Evolutionary conservation across 1,284 basidiomycete species (phyloP).

Genomic region (Fomitopsis palustris): DNA sequence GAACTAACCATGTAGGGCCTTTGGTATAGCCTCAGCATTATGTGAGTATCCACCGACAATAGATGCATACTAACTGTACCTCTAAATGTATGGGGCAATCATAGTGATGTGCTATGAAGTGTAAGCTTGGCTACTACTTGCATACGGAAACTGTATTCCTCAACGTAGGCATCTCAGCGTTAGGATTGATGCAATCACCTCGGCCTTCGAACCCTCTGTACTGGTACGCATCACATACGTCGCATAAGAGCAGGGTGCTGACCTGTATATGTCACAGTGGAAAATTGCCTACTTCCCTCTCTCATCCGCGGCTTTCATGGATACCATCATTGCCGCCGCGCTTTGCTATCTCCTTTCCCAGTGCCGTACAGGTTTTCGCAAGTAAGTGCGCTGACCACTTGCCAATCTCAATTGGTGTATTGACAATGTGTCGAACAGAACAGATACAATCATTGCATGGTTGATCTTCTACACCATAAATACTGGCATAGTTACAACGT

Average conservation of each 20-base stretch:
- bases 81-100: not conserved
- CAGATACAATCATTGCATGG: not conserved
- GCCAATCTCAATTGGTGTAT: not conserved
- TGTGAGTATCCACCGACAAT: too few relatives aligned
- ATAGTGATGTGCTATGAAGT: conserved; percentile 17
- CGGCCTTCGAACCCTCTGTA: conserved; percentile 1
- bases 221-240: not conserved
- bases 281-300: conserved; percentile 19
- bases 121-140: conserved; percentile 1
- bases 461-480: not conserved
- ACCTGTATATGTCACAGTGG: not conserved
- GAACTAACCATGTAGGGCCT: too few relatives aligned
- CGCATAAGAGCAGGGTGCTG: not conserved
- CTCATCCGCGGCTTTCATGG: conserved; percentile 12
- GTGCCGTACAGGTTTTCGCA: not conserved
- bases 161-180: not conserved
- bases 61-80: too few relatives aligned
- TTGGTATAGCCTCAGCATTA: too few relatives aligned
- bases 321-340: conserved; percentile 17
- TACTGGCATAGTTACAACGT: not conserved
- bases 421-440: not conserved
- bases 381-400: not conserved
- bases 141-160: not conserved
- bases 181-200: too few relatives aligned
- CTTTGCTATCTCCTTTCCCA: conserved; percentile 4